Evolutionary conservation across 2,329 filamentous ascomycete genomes (phyloP).

Genomic region (Phoma herbarum): DNA sequence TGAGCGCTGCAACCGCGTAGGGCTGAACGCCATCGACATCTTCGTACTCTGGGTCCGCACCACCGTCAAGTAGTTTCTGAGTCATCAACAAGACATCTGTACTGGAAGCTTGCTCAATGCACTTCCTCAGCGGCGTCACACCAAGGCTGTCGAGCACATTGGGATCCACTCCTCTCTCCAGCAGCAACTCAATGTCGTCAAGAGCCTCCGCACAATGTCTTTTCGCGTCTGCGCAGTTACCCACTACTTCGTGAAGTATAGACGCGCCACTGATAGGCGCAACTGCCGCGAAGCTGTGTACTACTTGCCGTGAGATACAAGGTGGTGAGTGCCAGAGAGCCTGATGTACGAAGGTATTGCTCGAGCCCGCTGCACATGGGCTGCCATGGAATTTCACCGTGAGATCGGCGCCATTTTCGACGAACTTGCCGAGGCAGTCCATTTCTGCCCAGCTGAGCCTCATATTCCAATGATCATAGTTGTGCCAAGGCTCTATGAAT

Average conservation of each 20-base stretch:
- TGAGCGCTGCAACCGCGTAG: constrained; percentile 39
- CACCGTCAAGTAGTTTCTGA: constrained; percentile 37
- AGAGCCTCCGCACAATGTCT: constrained; percentile 43
- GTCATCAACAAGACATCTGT: constrained; percentile 40
- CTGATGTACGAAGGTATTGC: constrained; percentile 44
- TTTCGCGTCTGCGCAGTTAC: constrained; percentile 42
- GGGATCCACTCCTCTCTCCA: constrained; percentile 40
- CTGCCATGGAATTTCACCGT: constrained; percentile 32
- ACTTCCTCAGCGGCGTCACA: constrained; percentile 36
- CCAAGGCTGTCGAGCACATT: constrained; percentile 31
- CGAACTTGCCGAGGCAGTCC: constrained; percentile 41
- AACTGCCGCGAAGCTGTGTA: constrained; percentile 30
- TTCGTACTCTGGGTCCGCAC: constrained; percentile 43
- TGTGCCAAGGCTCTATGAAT: constrained; percentile 44
- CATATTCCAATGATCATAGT: constrained; percentile 34
- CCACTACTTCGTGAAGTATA: constrained; percentile 43
- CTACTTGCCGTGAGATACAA: constrained; percentile 30
- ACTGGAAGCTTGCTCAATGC: constrained; percentile 39
- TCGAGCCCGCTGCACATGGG: constrained; percentile 31
- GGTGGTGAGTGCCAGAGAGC: constrained; percentile 46
- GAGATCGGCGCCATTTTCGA: constrained; percentile 38
- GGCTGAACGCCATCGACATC: constrained; percentile 33
- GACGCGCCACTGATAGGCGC: constrained; percentile 27
- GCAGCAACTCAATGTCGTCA: constrained; percentile 41
- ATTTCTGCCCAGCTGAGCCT: constrained; percentile 33